These are phyloP conservation scores for Ophiostoma pallidulum DNA, from an alignment of 2,329 filamentous ascomycete genomes.

Conservation along the genomic window DNA sequence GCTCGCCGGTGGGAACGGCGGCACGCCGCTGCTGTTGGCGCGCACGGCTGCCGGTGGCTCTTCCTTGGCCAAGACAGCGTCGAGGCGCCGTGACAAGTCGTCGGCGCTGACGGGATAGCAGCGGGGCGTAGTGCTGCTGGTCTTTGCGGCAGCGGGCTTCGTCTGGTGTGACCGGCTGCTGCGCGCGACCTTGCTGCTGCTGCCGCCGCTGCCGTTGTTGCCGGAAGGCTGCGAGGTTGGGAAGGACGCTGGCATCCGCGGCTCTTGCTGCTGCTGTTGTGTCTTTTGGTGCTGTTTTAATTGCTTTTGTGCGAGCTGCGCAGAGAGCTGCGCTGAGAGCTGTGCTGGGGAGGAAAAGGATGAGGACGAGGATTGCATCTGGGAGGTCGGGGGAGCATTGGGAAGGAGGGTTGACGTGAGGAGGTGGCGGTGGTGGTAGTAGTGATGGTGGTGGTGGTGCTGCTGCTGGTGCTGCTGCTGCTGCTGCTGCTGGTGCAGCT, in stretches of 20 bases:
- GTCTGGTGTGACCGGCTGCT: background rate
- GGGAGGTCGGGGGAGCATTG: background rate
- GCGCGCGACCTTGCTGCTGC: background rate
- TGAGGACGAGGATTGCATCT: background rate
- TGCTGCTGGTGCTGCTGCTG: background rate
- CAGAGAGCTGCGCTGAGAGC: background rate
- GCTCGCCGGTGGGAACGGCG: too few relatives aligned
- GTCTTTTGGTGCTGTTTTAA: background rate
- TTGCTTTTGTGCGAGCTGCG: background rate
- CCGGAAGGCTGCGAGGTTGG: background rate
- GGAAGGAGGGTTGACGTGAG: background rate
- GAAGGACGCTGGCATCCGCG: background rate
- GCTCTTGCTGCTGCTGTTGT: background rate
- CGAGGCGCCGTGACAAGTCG: constrained; percentile 44
- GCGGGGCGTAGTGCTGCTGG: background rate
- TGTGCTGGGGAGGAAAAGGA: background rate
- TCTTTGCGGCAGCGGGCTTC: too few relatives aligned
- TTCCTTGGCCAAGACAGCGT: constrained; percentile 40
- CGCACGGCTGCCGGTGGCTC: constrained; percentile 20
- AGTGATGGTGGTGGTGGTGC: background rate
- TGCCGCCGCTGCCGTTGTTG: background rate
- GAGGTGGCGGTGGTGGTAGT: background rate
- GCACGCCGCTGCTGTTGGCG: background rate
- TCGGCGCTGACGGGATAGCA: constrained; percentile 37
- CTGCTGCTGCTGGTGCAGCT: background rate